phyloP scores from a whole-genome alignment of 352 stramenopile genomes.

The Globisporangium takayamanum region DNA sequence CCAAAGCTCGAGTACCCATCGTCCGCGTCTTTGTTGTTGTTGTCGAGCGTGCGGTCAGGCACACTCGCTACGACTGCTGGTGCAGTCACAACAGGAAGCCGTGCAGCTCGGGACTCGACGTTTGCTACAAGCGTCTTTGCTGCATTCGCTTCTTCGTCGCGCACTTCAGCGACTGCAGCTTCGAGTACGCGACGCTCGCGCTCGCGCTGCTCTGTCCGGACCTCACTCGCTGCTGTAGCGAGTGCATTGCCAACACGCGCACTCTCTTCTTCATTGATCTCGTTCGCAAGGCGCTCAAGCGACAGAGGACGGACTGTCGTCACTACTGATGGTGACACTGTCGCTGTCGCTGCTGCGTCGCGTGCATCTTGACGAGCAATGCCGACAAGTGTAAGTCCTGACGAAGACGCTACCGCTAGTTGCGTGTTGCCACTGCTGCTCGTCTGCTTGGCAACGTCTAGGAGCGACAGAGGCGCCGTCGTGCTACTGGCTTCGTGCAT shows the following conservation, averaged over 20 bases:
- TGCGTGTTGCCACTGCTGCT: slow-evolving; percentile 5
- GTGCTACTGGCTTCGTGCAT: slow-evolving; percentile 19
- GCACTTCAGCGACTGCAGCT: slow-evolving; percentile 19
- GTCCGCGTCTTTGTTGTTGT: slow-evolving; percentile 18
- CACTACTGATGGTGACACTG: too few relatives aligned
- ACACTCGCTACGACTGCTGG: neutral
- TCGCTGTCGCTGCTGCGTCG: neutral
- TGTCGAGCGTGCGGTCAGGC: neutral
- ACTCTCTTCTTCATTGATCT: slow-evolving; percentile 42
- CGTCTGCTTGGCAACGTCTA: slow-evolving; percentile 41
- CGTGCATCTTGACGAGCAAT: neutral
- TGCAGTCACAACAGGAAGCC: neutral
- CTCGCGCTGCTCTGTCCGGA: slow-evolving; percentile 29
- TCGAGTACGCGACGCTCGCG: slow-evolving; percentile 16
- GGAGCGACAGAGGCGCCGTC: slow-evolving; percentile 23
- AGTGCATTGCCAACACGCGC: slow-evolving; percentile 27
- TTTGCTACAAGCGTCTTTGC: slow-evolving; percentile 14
- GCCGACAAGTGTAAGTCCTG: too few relatives aligned
- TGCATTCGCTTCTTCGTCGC: slow-evolving; percentile 24
- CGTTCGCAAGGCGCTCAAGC: slow-evolving; percentile 33
- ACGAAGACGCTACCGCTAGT: neutral
- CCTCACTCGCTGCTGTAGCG: slow-evolving; percentile 25
- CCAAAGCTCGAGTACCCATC: slow-evolving; percentile 65
- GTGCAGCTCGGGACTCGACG: slow-evolving; percentile 5
- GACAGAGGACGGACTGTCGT: neutral